Base-by-base conservation (phyloP, 176 grass and related monocot genomes). In the Aegilops sharonensis region DNA sequence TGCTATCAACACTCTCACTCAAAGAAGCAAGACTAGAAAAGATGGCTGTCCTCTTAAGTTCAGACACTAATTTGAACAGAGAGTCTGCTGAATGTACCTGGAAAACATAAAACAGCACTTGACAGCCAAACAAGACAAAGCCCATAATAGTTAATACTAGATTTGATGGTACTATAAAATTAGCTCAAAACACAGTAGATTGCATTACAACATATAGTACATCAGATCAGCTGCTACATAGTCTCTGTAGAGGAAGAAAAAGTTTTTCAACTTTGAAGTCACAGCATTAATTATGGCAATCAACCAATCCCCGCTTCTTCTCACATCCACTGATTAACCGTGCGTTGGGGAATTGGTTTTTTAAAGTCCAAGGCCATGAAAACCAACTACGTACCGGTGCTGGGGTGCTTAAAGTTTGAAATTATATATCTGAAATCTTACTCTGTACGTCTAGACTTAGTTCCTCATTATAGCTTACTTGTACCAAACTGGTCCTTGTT, bases 21-120 rank as follows among this genome's bases (percentile, higher is more conserved):
- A 92, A 86, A 3, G 93, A 94, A 74, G 80, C 93, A 63, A 95
- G 93, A 56, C 96, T 88, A 23, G 96, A 98, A 83, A 95, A 94
- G 24, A 98, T 95, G 34, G 92, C 96, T 52, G 91, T 95, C 61
- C 91, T 94, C 86, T 98, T 95, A 79, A 98, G 90, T 50, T 95
- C 88, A 0, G 93, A 92, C 18, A 98, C 92, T 81, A 98, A 45
- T 82, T 98, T 98, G 65, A 92, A 81, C 39, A 98, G 15, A 68
- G 91, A 89, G 70, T 98, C 96, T 5, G 88, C 92, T 57, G 96
- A 88, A 83, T 95, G 90, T 57, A 94, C 90, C 96, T 98, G 60
- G 77, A 79, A 72, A 85, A 47, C 85, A 75, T 30, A 17, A 81
- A 52, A 78, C 21, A 48, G 11, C 25, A 72, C 10, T 50, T 52